Conservation (phyloP, 495 filamentous ascomycete species). For the Penicillium samsonianum region DNA sequence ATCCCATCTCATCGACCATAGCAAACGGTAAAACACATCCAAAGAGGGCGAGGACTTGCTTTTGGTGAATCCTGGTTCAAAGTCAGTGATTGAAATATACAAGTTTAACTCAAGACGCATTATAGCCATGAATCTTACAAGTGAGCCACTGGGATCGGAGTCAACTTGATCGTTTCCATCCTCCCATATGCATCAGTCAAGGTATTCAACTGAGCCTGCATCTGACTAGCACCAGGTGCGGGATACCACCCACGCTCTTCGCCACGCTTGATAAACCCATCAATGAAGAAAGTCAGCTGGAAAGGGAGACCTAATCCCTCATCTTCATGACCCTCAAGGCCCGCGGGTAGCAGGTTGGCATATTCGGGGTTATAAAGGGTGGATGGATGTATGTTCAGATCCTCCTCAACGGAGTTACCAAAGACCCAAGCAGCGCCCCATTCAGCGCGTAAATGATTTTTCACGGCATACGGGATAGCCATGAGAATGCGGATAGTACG, state of each 20-base stretch:
- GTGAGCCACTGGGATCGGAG: conserved; percentile 74
- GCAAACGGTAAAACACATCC: conserved; percentile 74
- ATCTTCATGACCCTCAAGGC: conserved; percentile 60
- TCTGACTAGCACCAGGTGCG: conserved; percentile 60
- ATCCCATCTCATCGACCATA: conserved; percentile 69
- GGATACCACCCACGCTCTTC: conserved; percentile 61
- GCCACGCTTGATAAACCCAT: conserved; percentile 65
- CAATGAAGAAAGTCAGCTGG: conserved; percentile 67
- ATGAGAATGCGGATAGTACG: conserved; percentile 60
- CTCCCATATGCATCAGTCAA: conserved; percentile 65
- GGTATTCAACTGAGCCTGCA: conserved; percentile 63
- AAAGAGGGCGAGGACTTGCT: conserved; percentile 73
- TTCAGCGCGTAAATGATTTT: conserved; percentile 73
- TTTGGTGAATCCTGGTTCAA: conserved; percentile 63
- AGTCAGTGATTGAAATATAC: neutral
- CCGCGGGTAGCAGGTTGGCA: conserved; percentile 58
- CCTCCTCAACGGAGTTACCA: conserved; percentile 40
- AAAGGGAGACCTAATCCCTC: conserved; percentile 65
- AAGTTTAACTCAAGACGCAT: neutral
- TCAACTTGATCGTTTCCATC: conserved; percentile 75
- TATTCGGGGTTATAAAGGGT: conserved; percentile 60
- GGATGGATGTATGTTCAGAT: conserved; percentile 46
- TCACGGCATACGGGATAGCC: conserved; percentile 73
- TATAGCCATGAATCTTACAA: conserved; percentile 45
- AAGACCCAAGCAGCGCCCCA: conserved; percentile 60